Evolutionary conservation across 345 rosid genomes (phyloP).

Genomic region (Dovyalis caffra): DNA sequence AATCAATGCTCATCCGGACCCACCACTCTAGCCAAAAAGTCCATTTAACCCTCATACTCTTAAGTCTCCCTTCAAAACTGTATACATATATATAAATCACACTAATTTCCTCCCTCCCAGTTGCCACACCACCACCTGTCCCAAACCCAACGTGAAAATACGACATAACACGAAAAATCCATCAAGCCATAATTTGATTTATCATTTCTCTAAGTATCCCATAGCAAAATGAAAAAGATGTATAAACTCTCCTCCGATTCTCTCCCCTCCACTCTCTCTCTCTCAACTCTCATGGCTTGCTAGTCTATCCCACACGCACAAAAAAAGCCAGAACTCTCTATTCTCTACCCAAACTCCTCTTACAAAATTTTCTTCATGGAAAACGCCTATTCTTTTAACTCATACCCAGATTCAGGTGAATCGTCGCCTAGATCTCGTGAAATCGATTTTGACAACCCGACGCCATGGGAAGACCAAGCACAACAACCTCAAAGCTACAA

Average conservation of each 20-base stretch:
- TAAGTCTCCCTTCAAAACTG: neutral
- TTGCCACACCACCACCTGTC: neutral
- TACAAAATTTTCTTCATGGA: constrained; percentile 43
- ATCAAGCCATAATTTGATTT: neutral
- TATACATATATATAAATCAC: too few species aligned
- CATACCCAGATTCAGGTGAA: constrained; percentile 84
- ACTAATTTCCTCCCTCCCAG: neutral
- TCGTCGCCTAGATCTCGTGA: constrained; percentile 97
- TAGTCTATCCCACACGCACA: neutral
- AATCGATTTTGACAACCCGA: constrained; percentile 73
- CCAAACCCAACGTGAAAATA: neutral
- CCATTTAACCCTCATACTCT: neutral
- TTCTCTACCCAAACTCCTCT: neutral
- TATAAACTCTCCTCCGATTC: constrained; percentile 1
- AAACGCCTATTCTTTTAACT: constrained; percentile 48
- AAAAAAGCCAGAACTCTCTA: neutral
- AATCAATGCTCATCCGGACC: constrained; percentile 29
- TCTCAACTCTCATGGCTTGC: neutral
- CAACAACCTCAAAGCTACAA: constrained; percentile 43
- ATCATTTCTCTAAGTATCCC: neutral
- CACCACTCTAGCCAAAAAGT: constrained; percentile 1
- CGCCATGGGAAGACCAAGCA: constrained; percentile 75
- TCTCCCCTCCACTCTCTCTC: neutral
- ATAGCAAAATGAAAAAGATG: neutral
- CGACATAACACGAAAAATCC: neutral